Evolutionary conservation across 1,284 basidiomycete species (phyloP), one percentile per base, ranked within the genome.

Genomic region (Pseudozyma hubeiensis): DNA sequence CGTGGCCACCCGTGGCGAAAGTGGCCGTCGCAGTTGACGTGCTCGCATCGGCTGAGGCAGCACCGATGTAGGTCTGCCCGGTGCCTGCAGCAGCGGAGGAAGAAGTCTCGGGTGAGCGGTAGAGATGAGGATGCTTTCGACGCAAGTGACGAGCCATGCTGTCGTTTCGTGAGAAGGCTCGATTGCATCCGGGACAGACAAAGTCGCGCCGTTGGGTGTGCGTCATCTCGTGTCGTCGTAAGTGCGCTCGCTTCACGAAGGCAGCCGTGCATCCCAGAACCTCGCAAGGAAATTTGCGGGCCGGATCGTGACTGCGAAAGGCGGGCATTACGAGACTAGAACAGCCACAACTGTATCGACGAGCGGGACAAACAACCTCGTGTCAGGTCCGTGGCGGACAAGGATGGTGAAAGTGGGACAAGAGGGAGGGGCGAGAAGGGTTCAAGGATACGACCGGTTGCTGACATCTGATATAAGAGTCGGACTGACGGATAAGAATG

Each of bases 211-310:
- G 17, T 39, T 63, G 65, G 0, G 71, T 69, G 35, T 74, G 71
- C 17, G 71, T 74, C 71, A 74, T 69, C 54, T 74, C 65, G 55
- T 74, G 71, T 24, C 71, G 10, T 14, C 71, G 65, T 41, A 74
- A 44, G 43, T 74, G 71, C 5, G 71, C 71, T 14, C 71, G 64
- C 51, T 74, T 74, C 49, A 68, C 59, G 37, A 74, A 74, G 1
- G 71, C 60, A n/a, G 71, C 71, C 16, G 61, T 54, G 63, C 71
- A 74, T 54, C 65, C 62, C 14, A 53, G 48, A 10, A 65, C 58
- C 0, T 64, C 57, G 62, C 71, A 74, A 17, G 55, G 62, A 30
- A 69, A 69, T 40, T 64, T 60, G 48, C 71, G 65, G n/a, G 53
- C 61, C 19, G 57, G 53, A 17, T 64, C 61, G 29, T 60, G 66